Percentiles rank a stretch among this genome's conserved stretches.
phyloP scores from a whole-genome alignment of 257 asterid genomes.

The Fraxinus anomala region DNA sequence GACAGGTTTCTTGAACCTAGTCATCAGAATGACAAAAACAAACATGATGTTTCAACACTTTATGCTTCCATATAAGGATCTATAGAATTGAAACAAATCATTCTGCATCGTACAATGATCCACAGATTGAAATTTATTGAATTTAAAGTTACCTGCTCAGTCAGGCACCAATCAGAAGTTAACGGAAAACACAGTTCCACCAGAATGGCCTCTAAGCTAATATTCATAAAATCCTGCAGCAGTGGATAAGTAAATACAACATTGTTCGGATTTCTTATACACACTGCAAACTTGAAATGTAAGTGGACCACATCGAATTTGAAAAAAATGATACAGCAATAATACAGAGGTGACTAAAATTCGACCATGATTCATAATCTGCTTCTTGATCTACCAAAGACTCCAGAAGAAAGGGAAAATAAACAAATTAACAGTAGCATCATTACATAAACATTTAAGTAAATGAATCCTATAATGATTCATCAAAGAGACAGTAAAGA shows the following conservation, averaged over 20 bases:
- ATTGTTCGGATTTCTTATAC: neutral
- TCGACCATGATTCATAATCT: constrained; percentile 7
- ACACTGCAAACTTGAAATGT: neutral
- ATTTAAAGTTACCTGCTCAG: constrained; percentile 27
- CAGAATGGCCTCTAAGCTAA: constrained; percentile 8
- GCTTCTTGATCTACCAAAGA: constrained; percentile 13
- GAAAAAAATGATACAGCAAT: neutral
- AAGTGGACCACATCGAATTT: neutral
- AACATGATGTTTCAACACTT: neutral
- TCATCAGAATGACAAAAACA: neutral
- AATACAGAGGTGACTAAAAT: neutral
- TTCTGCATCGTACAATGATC: neutral
- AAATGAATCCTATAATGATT: neutral
- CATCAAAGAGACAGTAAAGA: neutral
- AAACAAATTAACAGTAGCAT: neutral
- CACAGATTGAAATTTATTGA: neutral
- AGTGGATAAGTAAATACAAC: constrained; percentile 7
- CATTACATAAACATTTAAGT: neutral
- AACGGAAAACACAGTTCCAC: neutral
- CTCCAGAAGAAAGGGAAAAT: neutral
- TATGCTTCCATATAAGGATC: constrained; percentile 9
- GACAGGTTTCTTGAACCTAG: neutral
- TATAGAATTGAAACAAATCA: neutral
- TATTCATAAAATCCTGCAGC: constrained; percentile 33
- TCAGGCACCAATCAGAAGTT: constrained; percentile 16